Evolutionary conservation across 441 rosid genomes (phyloP).

Genomic region (Erodium chrysanthum): DNA sequence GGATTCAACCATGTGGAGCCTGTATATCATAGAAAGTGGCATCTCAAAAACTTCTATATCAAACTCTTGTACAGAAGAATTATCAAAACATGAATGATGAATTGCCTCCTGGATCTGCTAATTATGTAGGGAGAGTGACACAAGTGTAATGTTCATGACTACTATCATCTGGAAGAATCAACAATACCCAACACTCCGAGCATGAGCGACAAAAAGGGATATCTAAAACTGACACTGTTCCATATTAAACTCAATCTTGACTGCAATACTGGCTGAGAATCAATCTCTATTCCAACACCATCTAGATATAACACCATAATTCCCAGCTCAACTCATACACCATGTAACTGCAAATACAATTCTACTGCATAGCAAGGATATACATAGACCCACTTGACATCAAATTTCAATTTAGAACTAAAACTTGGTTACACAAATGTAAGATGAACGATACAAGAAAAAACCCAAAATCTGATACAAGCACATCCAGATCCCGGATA

Average conservation of each 20-base stretch:
- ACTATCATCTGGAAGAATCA: not conserved
- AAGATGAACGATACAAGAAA: not conserved
- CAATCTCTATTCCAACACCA: not conserved
- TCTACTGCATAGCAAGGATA: not conserved
- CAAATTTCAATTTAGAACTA: not conserved
- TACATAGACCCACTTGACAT: not conserved
- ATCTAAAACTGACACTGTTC: not conserved
- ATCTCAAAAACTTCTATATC: too few relatives aligned
- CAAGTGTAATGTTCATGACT: too few relatives aligned
- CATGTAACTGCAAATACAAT: not conserved
- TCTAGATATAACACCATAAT: not conserved
- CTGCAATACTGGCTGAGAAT: not conserved
- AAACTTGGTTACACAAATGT: not conserved
- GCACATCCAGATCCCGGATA: not conserved
- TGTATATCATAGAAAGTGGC: too few relatives aligned
- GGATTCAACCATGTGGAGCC: not conserved
- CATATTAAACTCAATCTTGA: not conserved
- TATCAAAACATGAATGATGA: too few relatives aligned
- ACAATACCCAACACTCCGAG: not conserved
- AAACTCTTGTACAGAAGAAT: too few relatives aligned
- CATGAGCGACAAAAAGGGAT: not conserved
- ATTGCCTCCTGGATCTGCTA: too few relatives aligned
- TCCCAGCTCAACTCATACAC: not conserved
- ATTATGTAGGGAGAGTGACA: not conserved
- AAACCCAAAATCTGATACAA: not conserved